These are phyloP conservation scores for Phaseolus lunatus DNA, from an alignment of 306 rosid genomes.

Conservation along the genomic window DNA sequence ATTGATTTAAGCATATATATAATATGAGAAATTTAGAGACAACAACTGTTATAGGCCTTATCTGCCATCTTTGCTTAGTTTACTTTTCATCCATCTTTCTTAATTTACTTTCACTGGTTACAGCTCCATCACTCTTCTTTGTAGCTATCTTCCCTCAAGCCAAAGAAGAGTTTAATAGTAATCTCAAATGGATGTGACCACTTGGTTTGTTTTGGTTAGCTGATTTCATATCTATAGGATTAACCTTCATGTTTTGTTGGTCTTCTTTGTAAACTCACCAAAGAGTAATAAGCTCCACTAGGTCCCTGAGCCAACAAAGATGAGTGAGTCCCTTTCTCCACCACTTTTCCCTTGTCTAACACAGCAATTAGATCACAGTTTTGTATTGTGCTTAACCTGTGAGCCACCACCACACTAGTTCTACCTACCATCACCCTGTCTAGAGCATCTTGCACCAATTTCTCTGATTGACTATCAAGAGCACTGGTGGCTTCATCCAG, in stretches of 20 bases:
- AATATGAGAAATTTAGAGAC: neutral
- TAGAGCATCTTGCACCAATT: conserved; percentile 78
- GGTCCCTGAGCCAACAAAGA: conserved; percentile 67
- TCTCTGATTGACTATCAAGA: conserved; percentile 83
- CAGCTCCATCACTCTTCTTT: neutral
- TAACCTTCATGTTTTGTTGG: conserved; percentile 16
- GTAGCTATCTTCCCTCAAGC: neutral
- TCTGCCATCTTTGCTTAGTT: neutral
- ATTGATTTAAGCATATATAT: conserved; percentile 7
- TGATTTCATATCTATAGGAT: conserved; percentile 21
- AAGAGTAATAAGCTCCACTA: conserved; percentile 69
- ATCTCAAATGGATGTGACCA: conserved; percentile 2
- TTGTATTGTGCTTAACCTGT: conserved; percentile 82
- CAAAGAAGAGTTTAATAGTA: neutral
- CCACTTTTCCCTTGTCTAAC: conserved; percentile 76
- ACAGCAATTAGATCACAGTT: conserved; percentile 76
- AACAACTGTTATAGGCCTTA: neutral
- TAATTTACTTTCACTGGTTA: neutral
- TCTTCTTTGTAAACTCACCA: conserved; percentile 64
- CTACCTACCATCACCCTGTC: conserved; percentile 91
- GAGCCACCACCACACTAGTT: conserved; percentile 95
- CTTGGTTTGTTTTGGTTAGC: conserved; percentile 18
- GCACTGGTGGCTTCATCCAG: conserved; percentile 95
- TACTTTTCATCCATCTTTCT: neutral
- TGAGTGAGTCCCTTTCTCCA: conserved; percentile 81